Evolutionary conservation across 805 yeast genomes (phyloP), one percentile per base, ranked within the genome.

Genomic region (Cyberlindnera nakhonratchasimensis): DNA sequence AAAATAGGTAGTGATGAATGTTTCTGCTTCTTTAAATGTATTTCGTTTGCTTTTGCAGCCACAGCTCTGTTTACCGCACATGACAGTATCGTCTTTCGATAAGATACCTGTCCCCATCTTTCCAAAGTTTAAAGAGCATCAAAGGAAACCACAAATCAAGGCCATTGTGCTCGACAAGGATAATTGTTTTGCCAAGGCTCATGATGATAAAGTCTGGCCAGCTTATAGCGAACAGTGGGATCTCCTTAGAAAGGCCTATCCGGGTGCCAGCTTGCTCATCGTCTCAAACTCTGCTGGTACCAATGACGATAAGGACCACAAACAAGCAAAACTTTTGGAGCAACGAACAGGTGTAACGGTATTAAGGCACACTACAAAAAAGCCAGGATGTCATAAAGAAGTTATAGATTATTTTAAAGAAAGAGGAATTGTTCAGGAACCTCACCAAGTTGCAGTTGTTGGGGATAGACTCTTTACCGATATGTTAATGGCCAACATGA

Each of bases 211-310:
- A 45, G 85, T 91, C 1, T 89, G 87, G 86, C 88, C 86, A 0
- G 85, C 67, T 2, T 90, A 89, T 49, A 51, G 53, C 12, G 66
- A 62, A 53, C 56, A 69, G 32, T 88, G 93, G 88, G 62, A 65
- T 6, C 52, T 58, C n/a, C 62, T 87, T 37, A 69, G 70, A 32
- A 52, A 62, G n/a, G 52, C 62, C 2, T 87, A 82, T 54, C 88
- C 93, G 0, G 77, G 70, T 26, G 81, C 79, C 5, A 69, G 70
- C 10, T 61, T 90, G 17, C 66, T 88, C 28, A 83, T 91, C 9
- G 96, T 91, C 4, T 84, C 95, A 54, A 91, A 91, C 56, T 86
- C 96, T 0, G 97, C 98, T 0, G 99, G 99, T 0, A 85, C 95
- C 0, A 70, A 75, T 44, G 95, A 83, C 53, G 97, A 90, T 55